Percentiles rank a stretch among this genome's conserved stretches.
Evolutionary conservation across 805 yeast genomes (phyloP).

Genomic region (Teunomyces panamensis): DNA sequence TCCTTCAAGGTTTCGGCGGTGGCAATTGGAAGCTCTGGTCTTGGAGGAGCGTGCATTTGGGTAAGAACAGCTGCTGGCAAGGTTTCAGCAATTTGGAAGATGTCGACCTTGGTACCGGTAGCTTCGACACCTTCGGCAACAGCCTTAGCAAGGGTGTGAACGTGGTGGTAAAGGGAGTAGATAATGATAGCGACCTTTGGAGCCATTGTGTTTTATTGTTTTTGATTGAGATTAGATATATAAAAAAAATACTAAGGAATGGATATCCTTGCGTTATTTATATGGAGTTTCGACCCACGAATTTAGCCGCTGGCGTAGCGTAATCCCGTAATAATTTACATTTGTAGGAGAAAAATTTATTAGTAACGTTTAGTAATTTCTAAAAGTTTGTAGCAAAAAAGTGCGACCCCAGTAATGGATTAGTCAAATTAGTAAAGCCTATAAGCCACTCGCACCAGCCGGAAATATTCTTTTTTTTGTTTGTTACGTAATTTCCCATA

Average conservation of each 20-base stretch:
- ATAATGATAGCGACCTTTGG: conserved; percentile 37
- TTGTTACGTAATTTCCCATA: background rate
- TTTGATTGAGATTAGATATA: background rate
- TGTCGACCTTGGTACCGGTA: conserved; percentile 63
- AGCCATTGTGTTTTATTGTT: background rate
- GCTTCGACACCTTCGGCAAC: conserved; percentile 63
- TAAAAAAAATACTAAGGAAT: background rate
- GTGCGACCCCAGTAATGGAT: too few species aligned
- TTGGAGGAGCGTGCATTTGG: conserved; percentile 57
- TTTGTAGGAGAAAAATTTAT: too few species aligned
- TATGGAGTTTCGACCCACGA: too few species aligned
- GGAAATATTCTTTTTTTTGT: too few species aligned
- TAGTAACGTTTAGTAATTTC: too few species aligned
- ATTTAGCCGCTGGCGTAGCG: too few species aligned
- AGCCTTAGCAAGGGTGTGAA: conserved; percentile 61
- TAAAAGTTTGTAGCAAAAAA: too few species aligned
- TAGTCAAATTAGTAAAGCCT: too few species aligned
- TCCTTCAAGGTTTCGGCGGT: conserved; percentile 17
- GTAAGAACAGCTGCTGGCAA: conserved; percentile 54
- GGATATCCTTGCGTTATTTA: background rate
- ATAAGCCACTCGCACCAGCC: too few species aligned
- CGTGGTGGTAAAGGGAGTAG: conserved; percentile 79
- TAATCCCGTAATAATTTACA: too few species aligned
- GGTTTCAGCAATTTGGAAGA: conserved; percentile 76
- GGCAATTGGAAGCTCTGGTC: conserved; percentile 22